phyloP scores from a whole-genome alignment of 345 rosid species.

The Abelmoschus esculentus region DNA sequence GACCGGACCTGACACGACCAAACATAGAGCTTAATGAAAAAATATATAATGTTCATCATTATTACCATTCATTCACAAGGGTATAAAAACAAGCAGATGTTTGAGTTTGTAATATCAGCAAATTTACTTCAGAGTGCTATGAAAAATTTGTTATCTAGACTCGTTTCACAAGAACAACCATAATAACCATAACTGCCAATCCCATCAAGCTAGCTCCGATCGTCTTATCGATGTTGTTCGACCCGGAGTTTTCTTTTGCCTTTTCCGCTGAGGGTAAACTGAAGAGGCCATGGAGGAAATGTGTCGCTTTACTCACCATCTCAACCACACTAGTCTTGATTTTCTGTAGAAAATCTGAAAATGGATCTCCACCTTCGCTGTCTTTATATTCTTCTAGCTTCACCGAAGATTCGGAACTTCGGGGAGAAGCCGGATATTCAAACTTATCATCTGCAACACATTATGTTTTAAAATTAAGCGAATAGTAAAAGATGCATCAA shows the following conservation, averaged over 20 bases:
- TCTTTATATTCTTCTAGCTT: constrained; percentile 18
- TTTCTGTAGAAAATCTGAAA: constrained; percentile 29
- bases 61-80: background rate
- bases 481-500: background rate
- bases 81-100: background rate
- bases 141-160: constrained; percentile 14
- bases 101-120: constrained; percentile 24
- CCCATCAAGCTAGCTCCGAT: constrained; percentile 41
- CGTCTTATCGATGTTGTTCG: constrained; percentile 19
- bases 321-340: constrained; percentile 41
- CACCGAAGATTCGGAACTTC: constrained; percentile 17
- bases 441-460: constrained; percentile 18
- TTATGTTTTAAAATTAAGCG: background rate
- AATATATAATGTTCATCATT: background rate
- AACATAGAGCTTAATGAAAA: too few species aligned
- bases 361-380: background rate
- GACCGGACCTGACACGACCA: too few species aligned
- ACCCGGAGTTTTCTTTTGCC: constrained; percentile 22
- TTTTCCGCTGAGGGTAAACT: constrained; percentile 24
- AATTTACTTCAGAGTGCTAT: constrained; percentile 18
- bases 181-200: constrained; percentile 52
- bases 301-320: constrained; percentile 43
- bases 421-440: constrained; percentile 16
- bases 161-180: constrained; percentile 58
- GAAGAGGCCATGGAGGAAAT: constrained; percentile 44